phyloP scores from a whole-genome alignment of 2,329 filamentous ascomycete species.

The Cryphonectria naterciae region DNA sequence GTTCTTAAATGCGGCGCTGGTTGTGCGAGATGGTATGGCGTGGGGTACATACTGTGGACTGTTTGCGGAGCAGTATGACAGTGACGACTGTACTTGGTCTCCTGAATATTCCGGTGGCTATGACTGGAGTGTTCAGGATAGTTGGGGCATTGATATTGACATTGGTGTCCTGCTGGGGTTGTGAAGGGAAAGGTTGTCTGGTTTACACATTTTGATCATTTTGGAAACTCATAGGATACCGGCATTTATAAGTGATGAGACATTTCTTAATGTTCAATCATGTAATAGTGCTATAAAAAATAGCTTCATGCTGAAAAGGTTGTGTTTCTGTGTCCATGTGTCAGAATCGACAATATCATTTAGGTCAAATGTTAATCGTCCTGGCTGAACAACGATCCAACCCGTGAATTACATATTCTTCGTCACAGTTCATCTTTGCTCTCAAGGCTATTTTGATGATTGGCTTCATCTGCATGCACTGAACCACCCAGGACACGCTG shows the following conservation, averaged over 20 bases:
- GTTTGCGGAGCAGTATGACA: slow-evolving; percentile 1
- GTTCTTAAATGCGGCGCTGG: slow-evolving; percentile 9
- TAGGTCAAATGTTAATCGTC: background rate
- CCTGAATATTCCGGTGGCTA: background rate
- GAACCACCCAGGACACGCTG: background rate
- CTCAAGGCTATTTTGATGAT: too few relatives aligned
- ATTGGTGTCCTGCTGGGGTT: background rate
- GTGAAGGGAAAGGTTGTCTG: background rate
- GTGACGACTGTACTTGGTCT: slow-evolving; percentile 4
- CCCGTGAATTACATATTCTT: background rate
- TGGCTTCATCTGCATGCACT: background rate
- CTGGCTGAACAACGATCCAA: too few relatives aligned
- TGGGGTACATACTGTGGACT: slow-evolving; percentile 7
- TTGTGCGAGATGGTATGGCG: slow-evolving; percentile 4
- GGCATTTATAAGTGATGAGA: background rate
- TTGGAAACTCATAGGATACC: background rate
- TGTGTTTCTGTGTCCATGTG: too few relatives aligned
- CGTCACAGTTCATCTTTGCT: background rate
- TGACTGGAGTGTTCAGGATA: slow-evolving; percentile 10
- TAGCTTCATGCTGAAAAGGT: background rate
- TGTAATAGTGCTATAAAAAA: background rate
- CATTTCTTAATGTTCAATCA: background rate
- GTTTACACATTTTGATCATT: background rate
- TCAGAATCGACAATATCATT: too few relatives aligned
- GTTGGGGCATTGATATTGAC: slow-evolving; percentile 8